phyloP scores from a whole-genome alignment of 768 basidiomycete species.

The Sutorius australiensis region DNA sequence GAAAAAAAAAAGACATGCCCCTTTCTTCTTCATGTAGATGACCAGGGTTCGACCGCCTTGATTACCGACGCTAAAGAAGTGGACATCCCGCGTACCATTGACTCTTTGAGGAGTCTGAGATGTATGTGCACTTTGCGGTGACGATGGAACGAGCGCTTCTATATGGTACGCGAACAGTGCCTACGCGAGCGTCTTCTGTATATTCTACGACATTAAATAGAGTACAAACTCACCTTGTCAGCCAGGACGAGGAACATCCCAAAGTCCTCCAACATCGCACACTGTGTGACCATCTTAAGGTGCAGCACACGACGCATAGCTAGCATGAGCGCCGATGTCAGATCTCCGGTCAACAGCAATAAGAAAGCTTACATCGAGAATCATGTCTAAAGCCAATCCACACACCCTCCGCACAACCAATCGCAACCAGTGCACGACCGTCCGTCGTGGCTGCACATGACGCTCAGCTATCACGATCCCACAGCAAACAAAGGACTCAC shows the following conservation, averaged over 20 bases:
- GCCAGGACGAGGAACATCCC: constrained; percentile 94
- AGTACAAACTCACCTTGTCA: constrained; percentile 59
- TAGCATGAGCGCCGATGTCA: constrained; percentile 29
- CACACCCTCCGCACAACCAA: constrained; percentile 93
- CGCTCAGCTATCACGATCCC: constrained; percentile 4
- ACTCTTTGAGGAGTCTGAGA: constrained; percentile 86
- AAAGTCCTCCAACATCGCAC: constrained; percentile 94
- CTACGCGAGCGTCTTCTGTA: constrained; percentile 32
- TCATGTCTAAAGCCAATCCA: constrained; percentile 94
- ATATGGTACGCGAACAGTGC: constrained; percentile 92
- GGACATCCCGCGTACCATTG: constrained; percentile 86
- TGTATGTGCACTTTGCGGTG: constrained; percentile 60
- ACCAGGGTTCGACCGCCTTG: constrained; percentile 85
- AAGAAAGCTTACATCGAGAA: constrained; percentile 57
- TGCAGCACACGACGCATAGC: constrained; percentile 93
- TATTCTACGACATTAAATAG: neutral
- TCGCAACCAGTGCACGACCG: constrained; percentile 80
- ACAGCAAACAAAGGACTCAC: constrained; percentile 35
- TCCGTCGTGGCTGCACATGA: constrained; percentile 66
- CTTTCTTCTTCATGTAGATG: constrained; percentile 95
- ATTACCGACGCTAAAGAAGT: constrained; percentile 92
- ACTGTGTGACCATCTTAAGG: constrained; percentile 90
- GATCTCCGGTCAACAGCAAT: neutral
- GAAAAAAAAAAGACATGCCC: constrained; percentile 38
- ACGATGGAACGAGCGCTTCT: constrained; percentile 91